A percentile compares a stretch with the other conserved stretches of the same genome.
Evolutionary conservation across 768 basidiomycete genomes (phyloP).

Genomic region (Auricularia auricula-judae): DNA sequence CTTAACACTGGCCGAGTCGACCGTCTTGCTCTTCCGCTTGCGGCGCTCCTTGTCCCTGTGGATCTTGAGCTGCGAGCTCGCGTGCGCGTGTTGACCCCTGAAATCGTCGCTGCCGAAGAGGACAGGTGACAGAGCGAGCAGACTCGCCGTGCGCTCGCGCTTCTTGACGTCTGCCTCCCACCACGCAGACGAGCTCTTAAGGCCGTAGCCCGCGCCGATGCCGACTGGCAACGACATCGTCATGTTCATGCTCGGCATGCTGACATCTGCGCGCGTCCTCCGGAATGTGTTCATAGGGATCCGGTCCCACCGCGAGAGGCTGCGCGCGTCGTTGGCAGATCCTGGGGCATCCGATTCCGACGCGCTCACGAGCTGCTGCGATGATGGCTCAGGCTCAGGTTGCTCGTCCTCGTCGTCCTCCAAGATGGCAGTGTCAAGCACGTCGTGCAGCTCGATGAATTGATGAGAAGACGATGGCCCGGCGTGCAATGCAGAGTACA

Average conservation of each 20-base stretch:
- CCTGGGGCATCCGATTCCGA: not conserved
- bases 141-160: conserved; percentile 19
- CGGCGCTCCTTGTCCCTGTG: conserved; percentile 56
- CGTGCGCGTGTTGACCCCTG: conserved; percentile 19
- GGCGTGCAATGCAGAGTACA: not conserved
- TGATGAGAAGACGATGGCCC: not conserved
- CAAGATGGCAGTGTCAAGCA: conserved; percentile 63
- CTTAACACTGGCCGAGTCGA: not conserved
- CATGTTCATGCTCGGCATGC: not conserved
- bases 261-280: conserved; percentile 34
- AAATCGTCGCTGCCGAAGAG: conserved; percentile 26
- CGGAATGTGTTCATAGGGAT: conserved; percentile 67
- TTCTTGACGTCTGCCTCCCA: conserved; percentile 26
- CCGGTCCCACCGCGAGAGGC: conserved; percentile 59
- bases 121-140: conserved; percentile 36
- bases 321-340: conserved; percentile 20
- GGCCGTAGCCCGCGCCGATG: not conserved
- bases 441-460: conserved; percentile 60
- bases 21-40: conserved; percentile 39
- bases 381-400: conserved; percentile 28
- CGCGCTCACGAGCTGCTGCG: conserved; percentile 1
- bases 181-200: not conserved
- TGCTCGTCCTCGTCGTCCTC: conserved; percentile 19
- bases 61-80: conserved; percentile 26
- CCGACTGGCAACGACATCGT: not conserved